Evolutionary conservation across 2,329 filamentous ascomycete species (phyloP), one percentile per base, ranked within the genome.

Genomic region (Aschersonia sp.): DNA sequence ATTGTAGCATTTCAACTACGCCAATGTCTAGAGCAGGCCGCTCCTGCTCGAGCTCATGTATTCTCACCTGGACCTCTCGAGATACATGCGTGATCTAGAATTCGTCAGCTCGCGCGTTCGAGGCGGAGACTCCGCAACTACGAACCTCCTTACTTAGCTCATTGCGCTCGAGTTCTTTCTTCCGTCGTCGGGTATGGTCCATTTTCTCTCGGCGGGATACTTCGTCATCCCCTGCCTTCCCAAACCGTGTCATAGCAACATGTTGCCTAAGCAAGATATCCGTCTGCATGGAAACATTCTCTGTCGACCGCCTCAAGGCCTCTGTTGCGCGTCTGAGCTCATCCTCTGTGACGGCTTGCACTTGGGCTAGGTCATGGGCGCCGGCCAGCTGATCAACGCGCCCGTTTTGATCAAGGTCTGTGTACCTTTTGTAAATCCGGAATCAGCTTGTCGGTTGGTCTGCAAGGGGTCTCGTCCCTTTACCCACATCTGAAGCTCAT

Each of bases 291-390:
- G 75, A 70, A 31, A 86, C 83, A 20, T 72, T 73, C 20, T 71
- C 71, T 1, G 83, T 85, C 1, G 82, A 84, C 40, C 68, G 68
- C 50, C 76, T 71, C n/a, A 88, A 67, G 47, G 82, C 75, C 3
- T 74, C 70, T 45, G 84, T 78, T 12, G 83, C 82, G 41, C 67
- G 61, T 47, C 69, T 69, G 48, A 86, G 66, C 46, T 85, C 79
- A 30, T 73, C 65, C 49, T 85, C 80, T 10, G 68, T 64, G 44
- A 84, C 61, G 4, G 74, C 70, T 47, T 71, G 72, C 35, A 73
- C 62, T 32, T 65, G 56, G 4, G 68, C 64, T n/a, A 73, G 54
- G 52, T 77, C 69, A 48, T 71, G 63, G 40, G 64, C 54, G 20
- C 65, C 66, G 4, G 65, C 65, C 30, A 78, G 61, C 51, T 59